Evolutionary conservation across 768 basidiomycete genomes (phyloP), one percentile per base, ranked within the genome.

Genomic region (Suillus plorans): DNA sequence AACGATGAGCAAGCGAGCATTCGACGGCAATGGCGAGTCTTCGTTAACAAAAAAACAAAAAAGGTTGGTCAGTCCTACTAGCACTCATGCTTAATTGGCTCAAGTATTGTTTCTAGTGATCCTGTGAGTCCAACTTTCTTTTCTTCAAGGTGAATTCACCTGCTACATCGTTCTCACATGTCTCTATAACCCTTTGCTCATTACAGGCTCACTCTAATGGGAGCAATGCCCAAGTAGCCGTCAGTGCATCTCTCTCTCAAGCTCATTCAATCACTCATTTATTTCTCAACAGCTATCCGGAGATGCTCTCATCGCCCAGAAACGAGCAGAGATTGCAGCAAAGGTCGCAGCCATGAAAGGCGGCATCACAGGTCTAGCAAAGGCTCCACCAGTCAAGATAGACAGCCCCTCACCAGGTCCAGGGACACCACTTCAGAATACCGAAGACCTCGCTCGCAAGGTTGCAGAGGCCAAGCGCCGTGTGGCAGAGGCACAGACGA

Each of bases 391-490:
- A 36, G 69, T 68, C 7, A 60, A 44, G 42, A 5, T 67, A 4
- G 20, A 67, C 42, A 76, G 85, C 20, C 72, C 79, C 44, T 79
- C 83, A 28, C 69, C 80, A 20, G 70, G 79, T 0, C 71, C 74
- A n/a, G 80, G 82, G 3, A 74, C 82, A 2, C 68, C 77, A 3
- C 76, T 79, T 10, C 77, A 80, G 25, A 79, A 80, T 34, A 74
- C 83, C 34, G 89, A 90, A 64, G 91, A 93, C 66, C 74, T 94
- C 6, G 80, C 86, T 0, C 85, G 87, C 9, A 82, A 85, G 65
- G 86, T 97, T 0, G 91, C 90, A 8, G 97, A 97, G 66, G 93
- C 95, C 14, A 94, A 91, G 76, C 84, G 89, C 44, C 85, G 91
- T 61, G 93, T 97, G 0, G 88, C 91, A 0, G 91, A 92, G 50